Evolutionary conservation across 2,329 filamentous ascomycete species (phyloP).

Genomic region (Colletotrichum phormii): DNA sequence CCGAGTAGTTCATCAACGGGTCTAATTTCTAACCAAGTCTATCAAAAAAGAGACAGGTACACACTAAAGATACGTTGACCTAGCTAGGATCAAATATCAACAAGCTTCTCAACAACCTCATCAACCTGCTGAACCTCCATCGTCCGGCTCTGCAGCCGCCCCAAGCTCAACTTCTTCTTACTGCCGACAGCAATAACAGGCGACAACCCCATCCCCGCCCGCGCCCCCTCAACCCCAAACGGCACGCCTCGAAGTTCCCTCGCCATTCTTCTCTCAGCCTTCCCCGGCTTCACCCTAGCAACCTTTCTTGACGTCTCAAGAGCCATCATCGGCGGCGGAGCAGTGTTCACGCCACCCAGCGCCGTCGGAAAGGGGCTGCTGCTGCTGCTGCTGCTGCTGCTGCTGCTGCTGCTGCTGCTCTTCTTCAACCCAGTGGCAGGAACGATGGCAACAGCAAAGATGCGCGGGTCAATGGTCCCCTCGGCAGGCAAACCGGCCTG

Average conservation of each 20-base stretch:
- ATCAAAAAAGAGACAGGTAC: not conserved
- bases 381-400: too few species aligned
- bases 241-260: constrained; percentile 19
- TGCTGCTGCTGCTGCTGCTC: not conserved
- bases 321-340: not conserved
- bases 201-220: not conserved
- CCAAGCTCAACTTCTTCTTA: not conserved
- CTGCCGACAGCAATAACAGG: not conserved
- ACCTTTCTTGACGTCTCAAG: constrained; percentile 8
- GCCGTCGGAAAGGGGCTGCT: not conserved
- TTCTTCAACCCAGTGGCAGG: constrained; percentile 4
- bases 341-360: not conserved
- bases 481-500: constrained; percentile 23
- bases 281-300: not conserved
- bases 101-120: constrained; percentile 22
- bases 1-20: not conserved
- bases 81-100: constrained; percentile 19
- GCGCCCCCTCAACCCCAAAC: constrained; percentile 19
- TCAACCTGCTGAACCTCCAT: not conserved
- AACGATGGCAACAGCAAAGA: constrained; percentile 18
- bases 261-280: constrained; percentile 19
- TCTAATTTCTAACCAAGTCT: not conserved
- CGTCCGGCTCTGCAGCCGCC: not conserved
- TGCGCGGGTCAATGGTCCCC: constrained; percentile 28
- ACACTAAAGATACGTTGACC: not conserved